A percentile compares a stretch with the other conserved stretches of the same genome.
These are phyloP conservation scores for Albifimbria verrucaria DNA, from an alignment of 2,329 filamentous ascomycete species.

Conservation along the genomic window DNA sequence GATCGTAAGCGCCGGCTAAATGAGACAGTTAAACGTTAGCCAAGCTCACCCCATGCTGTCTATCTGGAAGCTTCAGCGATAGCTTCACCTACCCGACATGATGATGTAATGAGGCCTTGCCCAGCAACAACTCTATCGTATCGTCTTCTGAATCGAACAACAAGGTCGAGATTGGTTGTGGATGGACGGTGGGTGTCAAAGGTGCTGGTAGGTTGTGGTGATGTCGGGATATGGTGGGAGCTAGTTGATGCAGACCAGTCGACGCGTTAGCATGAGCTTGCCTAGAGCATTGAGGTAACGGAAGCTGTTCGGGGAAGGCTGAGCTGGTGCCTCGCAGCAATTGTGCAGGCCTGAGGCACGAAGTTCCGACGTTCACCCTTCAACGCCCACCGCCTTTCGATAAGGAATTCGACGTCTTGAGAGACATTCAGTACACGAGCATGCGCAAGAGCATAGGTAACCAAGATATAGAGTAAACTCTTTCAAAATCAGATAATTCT, in stretches of 20 bases:
- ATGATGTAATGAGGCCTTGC: slow-evolving; percentile 25
- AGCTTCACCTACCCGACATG: slow-evolving; percentile 48
- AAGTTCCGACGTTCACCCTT: slow-evolving; percentile 3
- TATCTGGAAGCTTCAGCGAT: slow-evolving; percentile 8
- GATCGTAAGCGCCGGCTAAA: slow-evolving; percentile 77
- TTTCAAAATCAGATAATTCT: no score
- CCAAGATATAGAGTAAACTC: no score
- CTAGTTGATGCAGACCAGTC: slow-evolving; percentile 23
- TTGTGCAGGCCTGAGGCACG: slow-evolving; percentile 29
- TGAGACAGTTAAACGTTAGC: slow-evolving; percentile 21
- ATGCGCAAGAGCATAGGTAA: no score
- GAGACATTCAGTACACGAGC: no score
- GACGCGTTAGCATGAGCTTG: slow-evolving; percentile 48
- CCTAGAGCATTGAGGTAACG: slow-evolving; percentile 35
- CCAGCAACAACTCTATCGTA: no score
- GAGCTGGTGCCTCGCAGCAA: slow-evolving; percentile 25
- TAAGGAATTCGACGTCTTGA: no score
- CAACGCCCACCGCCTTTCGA: neutral
- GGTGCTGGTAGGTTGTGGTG: slow-evolving; percentile 4
- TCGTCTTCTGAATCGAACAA: no score
- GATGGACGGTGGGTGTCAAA: no score
- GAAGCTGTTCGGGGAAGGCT: slow-evolving; percentile 31
- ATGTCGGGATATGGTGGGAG: slow-evolving; percentile 15
- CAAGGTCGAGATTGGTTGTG: slow-evolving; percentile 8
- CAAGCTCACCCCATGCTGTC: slow-evolving; percentile 10